Percentiles rank a stretch among this genome's conserved stretches.
Conservation (phyloP, 1,139 yeast genomes). For the Magnusiomyces fungicola region DNA sequence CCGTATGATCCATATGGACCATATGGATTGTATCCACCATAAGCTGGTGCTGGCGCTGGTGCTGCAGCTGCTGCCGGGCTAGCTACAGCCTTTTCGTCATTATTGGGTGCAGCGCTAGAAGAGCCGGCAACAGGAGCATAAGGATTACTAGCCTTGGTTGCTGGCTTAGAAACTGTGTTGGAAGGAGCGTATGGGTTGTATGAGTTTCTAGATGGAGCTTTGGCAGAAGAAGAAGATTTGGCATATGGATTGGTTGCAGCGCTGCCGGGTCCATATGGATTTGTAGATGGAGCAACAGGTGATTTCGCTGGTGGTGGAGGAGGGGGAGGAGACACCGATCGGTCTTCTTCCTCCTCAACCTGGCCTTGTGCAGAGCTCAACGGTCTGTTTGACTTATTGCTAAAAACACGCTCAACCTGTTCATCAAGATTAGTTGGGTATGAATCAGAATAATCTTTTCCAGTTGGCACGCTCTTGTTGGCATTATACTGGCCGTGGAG, state of each 20-base stretch:
- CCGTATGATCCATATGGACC: constrained; percentile 7
- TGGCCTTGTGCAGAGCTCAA: neutral
- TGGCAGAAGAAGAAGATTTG: constrained; percentile 6
- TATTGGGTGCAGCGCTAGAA: no score
- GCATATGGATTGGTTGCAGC: constrained; percentile 6
- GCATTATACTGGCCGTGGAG: neutral
- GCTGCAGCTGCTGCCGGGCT: neutral
- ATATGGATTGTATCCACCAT: constrained; percentile 10
- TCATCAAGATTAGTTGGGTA: neutral
- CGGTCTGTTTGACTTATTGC: neutral
- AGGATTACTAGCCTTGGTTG: constrained; percentile 3
- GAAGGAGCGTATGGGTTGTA: constrained; percentile 12
- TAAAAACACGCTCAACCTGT: neutral
- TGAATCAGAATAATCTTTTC: neutral
- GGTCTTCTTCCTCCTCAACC: neutral
- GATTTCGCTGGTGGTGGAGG: constrained; percentile 1
- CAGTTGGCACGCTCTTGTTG: neutral
- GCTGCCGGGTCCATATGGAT: neutral
- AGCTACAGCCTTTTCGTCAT: neutral
- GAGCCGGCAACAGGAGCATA: constrained; percentile 8
- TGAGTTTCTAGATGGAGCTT: neutral
- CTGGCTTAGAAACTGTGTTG: neutral
- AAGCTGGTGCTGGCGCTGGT: neutral
- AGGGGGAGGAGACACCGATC: neutral
- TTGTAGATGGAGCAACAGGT: neutral